These are phyloP conservation scores for Xylaria sp. DNA, from an alignment of 2,329 filamentous ascomycete species.

Conservation along the genomic window DNA sequence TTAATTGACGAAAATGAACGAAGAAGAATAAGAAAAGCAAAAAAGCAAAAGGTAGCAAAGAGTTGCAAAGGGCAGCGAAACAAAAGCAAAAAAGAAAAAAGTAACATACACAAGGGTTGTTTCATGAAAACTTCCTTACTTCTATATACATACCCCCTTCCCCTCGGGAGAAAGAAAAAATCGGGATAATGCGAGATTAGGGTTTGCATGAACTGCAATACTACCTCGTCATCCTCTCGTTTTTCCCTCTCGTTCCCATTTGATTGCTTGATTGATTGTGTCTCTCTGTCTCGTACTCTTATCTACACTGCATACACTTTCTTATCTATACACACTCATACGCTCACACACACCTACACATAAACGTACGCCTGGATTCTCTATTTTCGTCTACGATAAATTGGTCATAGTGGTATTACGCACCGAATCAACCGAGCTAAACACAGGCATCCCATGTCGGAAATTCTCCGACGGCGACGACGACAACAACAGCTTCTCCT, in stretches of 20 bases:
- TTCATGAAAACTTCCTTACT: conserved; percentile 1
- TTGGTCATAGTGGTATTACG: background rate
- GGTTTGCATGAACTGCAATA: conserved; percentile 19
- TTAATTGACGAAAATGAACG: background rate
- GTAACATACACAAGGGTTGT: conserved; percentile 1
- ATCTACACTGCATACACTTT: no score
- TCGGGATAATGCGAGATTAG: conserved; percentile 10
- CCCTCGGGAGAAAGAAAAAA: background rate
- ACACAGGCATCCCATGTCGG: conserved; percentile 6
- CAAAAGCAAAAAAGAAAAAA: background rate
- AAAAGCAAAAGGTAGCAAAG: background rate
- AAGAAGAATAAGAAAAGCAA: background rate
- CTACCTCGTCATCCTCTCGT: conserved; percentile 1
- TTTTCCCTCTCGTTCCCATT: background rate
- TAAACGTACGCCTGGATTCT: background rate
- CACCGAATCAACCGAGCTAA: background rate
- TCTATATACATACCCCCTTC: background rate
- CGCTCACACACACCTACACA: no score
- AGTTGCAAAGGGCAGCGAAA: no score
- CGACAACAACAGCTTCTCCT: background rate
- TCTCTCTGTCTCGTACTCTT: background rate
- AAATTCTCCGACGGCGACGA: conserved; percentile 6
- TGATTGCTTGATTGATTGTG: background rate
- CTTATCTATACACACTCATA: no score
- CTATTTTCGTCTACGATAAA: background rate